Base-by-base conservation (phyloP, 148 eudicot species). In the Rhododendron kiyosumense region DNA sequence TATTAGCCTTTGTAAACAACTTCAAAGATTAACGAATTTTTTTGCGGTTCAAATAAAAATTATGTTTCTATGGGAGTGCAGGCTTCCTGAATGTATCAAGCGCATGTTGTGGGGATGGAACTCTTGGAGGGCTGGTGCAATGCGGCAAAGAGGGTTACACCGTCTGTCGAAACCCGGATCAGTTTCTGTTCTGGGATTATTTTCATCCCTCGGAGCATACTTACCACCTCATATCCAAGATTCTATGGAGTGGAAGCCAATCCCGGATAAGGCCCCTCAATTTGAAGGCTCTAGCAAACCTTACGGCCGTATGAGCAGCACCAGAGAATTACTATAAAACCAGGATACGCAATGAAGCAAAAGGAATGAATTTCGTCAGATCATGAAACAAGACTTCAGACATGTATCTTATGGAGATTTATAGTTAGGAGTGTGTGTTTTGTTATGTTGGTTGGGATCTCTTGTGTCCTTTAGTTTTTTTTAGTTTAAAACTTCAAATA, bases 51-150 rank as follows among this genome's bases (percentile, higher is more conserved):
- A 38, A 38, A 38, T 5, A 38, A 38, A 38, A 71, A 1, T 30
- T 13, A 9, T 30, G 76, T 36, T 75, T 2, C 4, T 20, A 17
- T 20, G 79, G 79, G 3, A 67, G 15, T 32, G 49, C 89, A 93
- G 95, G 94, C 12, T 89, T 89, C 77, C 3, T 11, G 6, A 86
- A 93, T 28, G 92, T 91, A 77, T 80, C 90, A 3, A 88, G 73
- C 43, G 95, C 95, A 45, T 93, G 95, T 26, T 93, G 95, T 85
- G 94, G 94, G 20, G 87, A 84, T 51, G 95, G 95, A 79, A 87
- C 88, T 20, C 88, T 93, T 26, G 90, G 93, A 87, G 94, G 95
- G 67, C 46, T 84, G 85, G n/a, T 88, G 80, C 94, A 90, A 78
- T 93, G 94, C 86, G 95, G 94, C 28, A 89, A 63, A 49, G 87